A percentile compares a stretch with the other conserved stretches of the same genome.
phyloP scores from a whole-genome alignment of 1,139 yeast species.

The Arxiozyma slooffiae region DNA sequence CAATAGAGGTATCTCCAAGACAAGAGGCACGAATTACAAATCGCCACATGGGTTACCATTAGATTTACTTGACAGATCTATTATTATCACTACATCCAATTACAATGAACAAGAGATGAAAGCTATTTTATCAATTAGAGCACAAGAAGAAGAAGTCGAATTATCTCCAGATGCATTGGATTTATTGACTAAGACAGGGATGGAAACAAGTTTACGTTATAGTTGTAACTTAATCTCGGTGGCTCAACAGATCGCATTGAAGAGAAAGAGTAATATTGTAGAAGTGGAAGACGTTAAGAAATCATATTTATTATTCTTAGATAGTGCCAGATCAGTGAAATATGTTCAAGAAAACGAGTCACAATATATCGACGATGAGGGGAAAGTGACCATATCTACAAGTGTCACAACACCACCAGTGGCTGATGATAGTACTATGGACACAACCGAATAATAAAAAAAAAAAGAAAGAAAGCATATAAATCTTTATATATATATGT shows the following conservation, averaged over 20 bases:
- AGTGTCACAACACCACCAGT: constrained; percentile 5
- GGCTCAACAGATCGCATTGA: constrained; percentile 72
- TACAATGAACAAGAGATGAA: constrained; percentile 77
- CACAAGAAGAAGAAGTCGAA: constrained; percentile 95
- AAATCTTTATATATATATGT: neutral
- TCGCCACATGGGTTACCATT: constrained; percentile 96
- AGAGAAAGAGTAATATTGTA: constrained; percentile 62
- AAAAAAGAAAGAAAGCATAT: constrained; percentile 1
- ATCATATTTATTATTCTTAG: constrained; percentile 78
- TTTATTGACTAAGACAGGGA: constrained; percentile 82
- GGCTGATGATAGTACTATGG: constrained; percentile 23
- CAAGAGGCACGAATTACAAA: constrained; percentile 87
- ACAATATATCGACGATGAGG: constrained; percentile 65
- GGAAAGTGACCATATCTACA: constrained; percentile 47
- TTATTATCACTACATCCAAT: constrained; percentile 75
- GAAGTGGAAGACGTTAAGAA: constrained; percentile 82
- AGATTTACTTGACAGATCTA: constrained; percentile 87
- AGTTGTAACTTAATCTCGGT: constrained; percentile 87
- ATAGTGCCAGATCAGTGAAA: constrained; percentile 77
- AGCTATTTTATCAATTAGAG: constrained; percentile 78
- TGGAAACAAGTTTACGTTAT: constrained; percentile 86
- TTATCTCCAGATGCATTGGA: constrained; percentile 76
- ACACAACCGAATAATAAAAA: constrained; percentile 22
- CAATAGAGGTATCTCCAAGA: constrained; percentile 83
- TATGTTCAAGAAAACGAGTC: constrained; percentile 58